phyloP scores from a whole-genome alignment of 2,329 filamentous ascomycete genomes.

The Herpotrichia juniperi region DNA sequence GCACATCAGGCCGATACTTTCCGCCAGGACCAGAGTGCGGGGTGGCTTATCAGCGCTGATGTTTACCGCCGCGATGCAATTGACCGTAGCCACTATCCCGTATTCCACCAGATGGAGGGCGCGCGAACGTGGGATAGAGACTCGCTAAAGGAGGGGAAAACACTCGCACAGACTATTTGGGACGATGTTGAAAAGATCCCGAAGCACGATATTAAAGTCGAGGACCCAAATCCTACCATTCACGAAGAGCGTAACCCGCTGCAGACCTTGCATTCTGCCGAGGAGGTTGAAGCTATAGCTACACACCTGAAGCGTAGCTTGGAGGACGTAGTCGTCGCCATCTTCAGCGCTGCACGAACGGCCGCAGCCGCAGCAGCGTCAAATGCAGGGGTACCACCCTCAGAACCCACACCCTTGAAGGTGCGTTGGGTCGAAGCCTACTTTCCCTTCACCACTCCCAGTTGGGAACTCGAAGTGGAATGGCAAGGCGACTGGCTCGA shows the following conservation, averaged over 20 bases:
- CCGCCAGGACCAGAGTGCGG: conserved; percentile 71
- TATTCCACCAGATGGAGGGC: conserved; percentile 99
- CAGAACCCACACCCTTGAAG: conserved; percentile 69
- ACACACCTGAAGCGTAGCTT: conserved; percentile 87
- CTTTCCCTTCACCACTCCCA: conserved; percentile 95
- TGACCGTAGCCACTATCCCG: conserved; percentile 91
- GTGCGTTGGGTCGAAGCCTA: conserved; percentile 97
- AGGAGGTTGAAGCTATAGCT: conserved; percentile 81
- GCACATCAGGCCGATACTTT: conserved; percentile 90
- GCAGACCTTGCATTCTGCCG: conserved; percentile 74
- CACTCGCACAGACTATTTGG: conserved; percentile 68
- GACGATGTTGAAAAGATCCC: conserved; percentile 75
- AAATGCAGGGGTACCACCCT: conserved; percentile 5
- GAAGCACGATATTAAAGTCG: conserved; percentile 74
- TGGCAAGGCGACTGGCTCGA: conserved; percentile 96
- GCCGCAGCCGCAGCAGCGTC: conserved; percentile 59
- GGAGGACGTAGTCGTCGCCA: conserved; percentile 86
- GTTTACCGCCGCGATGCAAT: conserved; percentile 96
- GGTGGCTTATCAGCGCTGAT: conserved; percentile 91
- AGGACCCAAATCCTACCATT: conserved; percentile 81
- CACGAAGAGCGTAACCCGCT: conserved; percentile 83
- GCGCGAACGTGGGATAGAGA: conserved; percentile 84
- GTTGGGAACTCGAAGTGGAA: conserved; percentile 95
- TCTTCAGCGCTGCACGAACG: conserved; percentile 79
- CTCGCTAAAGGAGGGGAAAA: conserved; percentile 53